These are phyloP conservation scores for Cryptococcus sp. DNA, from an alignment of 1,284 basidiomycete species.

Conservation along the genomic window DNA sequence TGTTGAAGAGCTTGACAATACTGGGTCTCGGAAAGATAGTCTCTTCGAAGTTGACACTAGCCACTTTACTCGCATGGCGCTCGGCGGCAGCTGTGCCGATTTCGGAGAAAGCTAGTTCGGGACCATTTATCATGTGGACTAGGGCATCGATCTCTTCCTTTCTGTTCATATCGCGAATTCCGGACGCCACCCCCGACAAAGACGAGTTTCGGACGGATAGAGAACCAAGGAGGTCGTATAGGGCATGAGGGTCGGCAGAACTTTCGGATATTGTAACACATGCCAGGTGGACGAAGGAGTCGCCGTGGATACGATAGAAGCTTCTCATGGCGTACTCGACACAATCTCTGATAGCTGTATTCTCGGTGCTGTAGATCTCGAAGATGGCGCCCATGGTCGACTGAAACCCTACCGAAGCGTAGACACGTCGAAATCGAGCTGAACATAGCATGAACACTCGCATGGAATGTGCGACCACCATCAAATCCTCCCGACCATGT, in stretches of 20 bases:
- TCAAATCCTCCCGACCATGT: conserved; percentile 66
- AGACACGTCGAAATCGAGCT: conserved; percentile 69
- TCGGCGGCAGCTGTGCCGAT: conserved; percentile 60
- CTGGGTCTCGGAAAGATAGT: conserved; percentile 61
- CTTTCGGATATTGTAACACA: conserved; percentile 60
- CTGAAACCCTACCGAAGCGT: conserved; percentile 65
- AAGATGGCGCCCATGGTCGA: conserved; percentile 66
- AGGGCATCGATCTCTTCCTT: conserved; percentile 67
- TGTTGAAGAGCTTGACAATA: conserved; percentile 67
- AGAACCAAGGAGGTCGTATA: conserved; percentile 28
- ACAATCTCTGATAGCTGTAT: conserved; percentile 59
- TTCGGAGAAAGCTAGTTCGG: conserved; percentile 53
- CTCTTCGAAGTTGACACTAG: conserved; percentile 58
- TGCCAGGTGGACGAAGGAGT: conserved; percentile 70
- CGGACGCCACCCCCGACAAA: conserved; percentile 52
- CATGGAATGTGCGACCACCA: conserved; percentile 62
- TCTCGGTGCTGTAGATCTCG: conserved; percentile 61
- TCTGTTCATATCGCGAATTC: conserved; percentile 63
- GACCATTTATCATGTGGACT: conserved; percentile 53
- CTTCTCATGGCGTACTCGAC: conserved; percentile 68
- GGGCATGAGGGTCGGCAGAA: conserved; percentile 53
- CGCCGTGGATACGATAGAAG: conserved; percentile 70
- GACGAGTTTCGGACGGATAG: conserved; percentile 19
- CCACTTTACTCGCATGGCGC: conserved; percentile 53
- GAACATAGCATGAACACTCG: conserved; percentile 66